A percentile compares a stretch with the other conserved stretches of the same genome.
These are phyloP conservation scores for Nelumbo lutea DNA, from an alignment of 164 flowering plant species.

Conservation along the genomic window DNA sequence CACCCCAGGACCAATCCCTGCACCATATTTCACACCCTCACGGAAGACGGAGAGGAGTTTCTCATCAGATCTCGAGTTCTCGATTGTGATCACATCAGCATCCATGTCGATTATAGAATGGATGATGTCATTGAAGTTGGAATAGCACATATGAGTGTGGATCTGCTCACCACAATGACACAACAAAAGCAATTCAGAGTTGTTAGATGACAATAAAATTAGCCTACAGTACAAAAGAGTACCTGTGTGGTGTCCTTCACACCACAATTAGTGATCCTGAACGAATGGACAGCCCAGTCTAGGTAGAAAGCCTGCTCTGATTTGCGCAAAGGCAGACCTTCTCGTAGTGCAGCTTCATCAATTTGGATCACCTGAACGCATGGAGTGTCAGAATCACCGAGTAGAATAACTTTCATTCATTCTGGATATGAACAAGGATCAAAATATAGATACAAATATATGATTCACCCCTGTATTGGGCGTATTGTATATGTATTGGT, in stretches of 20 bases:
- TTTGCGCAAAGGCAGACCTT: constrained; percentile 1
- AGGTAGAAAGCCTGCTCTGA: neutral
- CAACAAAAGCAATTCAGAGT: neutral
- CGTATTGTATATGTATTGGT: too few relatives aligned
- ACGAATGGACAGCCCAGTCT: constrained; percentile 22
- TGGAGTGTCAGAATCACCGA: too few relatives aligned
- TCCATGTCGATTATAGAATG: constrained; percentile 22
- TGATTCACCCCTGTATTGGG: too few relatives aligned
- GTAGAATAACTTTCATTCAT: too few relatives aligned
- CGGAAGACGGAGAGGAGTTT: constrained; percentile 24
- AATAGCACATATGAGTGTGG: constrained; percentile 24
- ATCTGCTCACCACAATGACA: constrained; percentile 7
- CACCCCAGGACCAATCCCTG: constrained; percentile 23
- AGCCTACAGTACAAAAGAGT: neutral
- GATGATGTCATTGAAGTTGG: constrained; percentile 20
- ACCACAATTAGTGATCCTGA: constrained; percentile 19
- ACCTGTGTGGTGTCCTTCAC: constrained; percentile 22
- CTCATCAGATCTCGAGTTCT: constrained; percentile 20
- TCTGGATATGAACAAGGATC: too few relatives aligned
- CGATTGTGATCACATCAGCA: constrained; percentile 21
- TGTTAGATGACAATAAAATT: neutral
- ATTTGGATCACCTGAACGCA: constrained; percentile 2
- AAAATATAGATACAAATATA: too few relatives aligned
- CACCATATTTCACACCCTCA: constrained; percentile 22
- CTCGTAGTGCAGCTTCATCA: constrained; percentile 9